Conservation (phyloP, 352 stramenopile species). For the Phytophthora rubi region DNA sequence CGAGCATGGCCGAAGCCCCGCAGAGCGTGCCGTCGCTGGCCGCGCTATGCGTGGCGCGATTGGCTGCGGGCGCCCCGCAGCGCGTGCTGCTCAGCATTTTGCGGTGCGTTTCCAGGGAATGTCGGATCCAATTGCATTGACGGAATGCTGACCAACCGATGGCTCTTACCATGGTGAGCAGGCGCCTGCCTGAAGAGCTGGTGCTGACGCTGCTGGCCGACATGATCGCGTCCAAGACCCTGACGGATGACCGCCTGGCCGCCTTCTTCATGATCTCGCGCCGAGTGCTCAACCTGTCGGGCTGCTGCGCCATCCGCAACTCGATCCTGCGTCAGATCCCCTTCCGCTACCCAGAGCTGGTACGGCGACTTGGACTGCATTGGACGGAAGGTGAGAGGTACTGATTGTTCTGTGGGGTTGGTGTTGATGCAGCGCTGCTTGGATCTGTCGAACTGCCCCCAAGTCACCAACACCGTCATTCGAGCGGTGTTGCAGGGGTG, state of each 20-base stretch:
- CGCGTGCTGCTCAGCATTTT: constrained; percentile 64
- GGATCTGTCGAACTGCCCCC: constrained; percentile 84
- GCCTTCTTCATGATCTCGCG: constrained; percentile 84
- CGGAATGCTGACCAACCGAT: constrained; percentile 4
- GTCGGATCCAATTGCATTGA: constrained; percentile 18
- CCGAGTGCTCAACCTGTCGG: constrained; percentile 72
- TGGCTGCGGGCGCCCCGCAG: constrained; percentile 60
- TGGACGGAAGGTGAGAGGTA: constrained; percentile 1
- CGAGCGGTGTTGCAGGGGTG: constrained; percentile 82
- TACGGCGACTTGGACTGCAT: constrained; percentile 28
- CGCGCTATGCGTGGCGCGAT: constrained; percentile 64
- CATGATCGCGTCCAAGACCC: constrained; percentile 74
- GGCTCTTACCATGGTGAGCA: constrained; percentile 19
- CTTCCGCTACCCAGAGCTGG: constrained; percentile 80
- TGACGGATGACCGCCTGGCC: constrained; percentile 85
- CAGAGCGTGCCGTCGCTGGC: constrained; percentile 54
- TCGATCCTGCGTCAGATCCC: constrained; percentile 89
- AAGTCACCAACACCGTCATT: constrained; percentile 89
- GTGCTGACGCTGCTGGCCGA: constrained; percentile 73
- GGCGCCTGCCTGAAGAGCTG: constrained; percentile 81
- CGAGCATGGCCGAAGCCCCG: constrained; percentile 26
- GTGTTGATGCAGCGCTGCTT: constrained; percentile 62
- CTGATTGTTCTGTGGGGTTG: neutral
- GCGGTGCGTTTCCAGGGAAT: constrained; percentile 41
- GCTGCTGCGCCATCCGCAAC: constrained; percentile 83